Conservation (phyloP, 2,329 filamentous ascomycete species). For the Cryphonectria carpinicola region DNA sequence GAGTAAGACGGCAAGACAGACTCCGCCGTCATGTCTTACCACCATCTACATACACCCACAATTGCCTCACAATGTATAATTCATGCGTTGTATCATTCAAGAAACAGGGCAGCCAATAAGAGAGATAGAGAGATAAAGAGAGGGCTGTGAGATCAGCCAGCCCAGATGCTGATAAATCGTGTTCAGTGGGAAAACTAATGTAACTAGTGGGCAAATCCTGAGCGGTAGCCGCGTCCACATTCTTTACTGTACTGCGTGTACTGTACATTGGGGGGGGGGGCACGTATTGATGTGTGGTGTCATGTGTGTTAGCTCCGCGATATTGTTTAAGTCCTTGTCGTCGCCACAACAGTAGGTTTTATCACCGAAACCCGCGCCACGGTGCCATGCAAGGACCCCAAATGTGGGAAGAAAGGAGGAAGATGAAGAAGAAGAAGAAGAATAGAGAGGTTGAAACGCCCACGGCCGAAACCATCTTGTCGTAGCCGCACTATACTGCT, state of each 20-base stretch:
- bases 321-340: not conserved
- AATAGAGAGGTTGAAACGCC: conserved; percentile 4
- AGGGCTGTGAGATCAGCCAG: not conserved
- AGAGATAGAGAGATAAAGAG: not conserved
- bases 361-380: conserved; percentile 10
- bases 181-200: not conserved
- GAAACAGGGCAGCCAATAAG: no score
- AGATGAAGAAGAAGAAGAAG: no score
- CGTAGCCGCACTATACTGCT: no score
- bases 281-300: not conserved
- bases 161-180: not conserved
- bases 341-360: no score
- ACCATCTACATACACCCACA: not conserved
- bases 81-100: conserved; percentile 11
- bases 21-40: conserved; percentile 20
- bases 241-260: not conserved
- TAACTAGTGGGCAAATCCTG: not conserved
- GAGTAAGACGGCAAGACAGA: conserved; percentile 24
- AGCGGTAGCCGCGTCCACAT: not conserved
- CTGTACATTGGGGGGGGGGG: not conserved
- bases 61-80: conserved; percentile 12
- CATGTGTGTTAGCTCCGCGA: no score
- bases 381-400: not conserved
- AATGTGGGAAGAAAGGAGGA: no score
- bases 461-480: conserved; percentile 12